Conservation (phyloP, 306 rosid genomes). For the Sicyos edulis region DNA sequence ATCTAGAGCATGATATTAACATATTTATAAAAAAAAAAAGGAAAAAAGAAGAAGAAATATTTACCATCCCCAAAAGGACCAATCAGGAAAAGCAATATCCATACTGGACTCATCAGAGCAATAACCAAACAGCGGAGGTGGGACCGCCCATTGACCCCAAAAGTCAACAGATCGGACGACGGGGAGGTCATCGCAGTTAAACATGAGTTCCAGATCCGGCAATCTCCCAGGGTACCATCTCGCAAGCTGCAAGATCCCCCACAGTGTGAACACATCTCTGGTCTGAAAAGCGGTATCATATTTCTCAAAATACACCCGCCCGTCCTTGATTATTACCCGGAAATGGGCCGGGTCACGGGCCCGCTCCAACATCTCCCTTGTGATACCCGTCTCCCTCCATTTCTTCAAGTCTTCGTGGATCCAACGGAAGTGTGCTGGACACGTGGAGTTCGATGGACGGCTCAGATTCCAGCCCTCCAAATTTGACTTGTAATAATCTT, state of each 20-base stretch:
- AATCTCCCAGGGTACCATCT: conserved; percentile 55
- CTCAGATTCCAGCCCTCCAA: neutral
- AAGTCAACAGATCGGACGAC: conserved; percentile 31
- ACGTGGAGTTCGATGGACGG: conserved; percentile 29
- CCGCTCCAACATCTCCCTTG: conserved; percentile 49
- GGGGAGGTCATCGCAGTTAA: conserved; percentile 69
- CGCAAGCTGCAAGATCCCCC: conserved; percentile 68
- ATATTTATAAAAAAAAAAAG: neutral
- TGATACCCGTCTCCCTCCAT: conserved; percentile 59
- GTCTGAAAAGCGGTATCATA: conserved; percentile 48
- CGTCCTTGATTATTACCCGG: conserved; percentile 47
- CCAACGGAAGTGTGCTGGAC: conserved; percentile 68
- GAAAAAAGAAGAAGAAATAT: neutral
- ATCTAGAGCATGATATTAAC: neutral
- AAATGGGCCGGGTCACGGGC: conserved; percentile 53
- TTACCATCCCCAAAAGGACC: conserved; percentile 99
- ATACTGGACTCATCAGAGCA: conserved; percentile 43
- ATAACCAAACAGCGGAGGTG: conserved; percentile 62
- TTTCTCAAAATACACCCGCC: conserved; percentile 54
- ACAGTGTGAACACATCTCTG: conserved; percentile 57
- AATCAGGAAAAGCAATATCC: conserved; percentile 84
- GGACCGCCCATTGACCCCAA: conserved; percentile 28
- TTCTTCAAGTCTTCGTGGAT: conserved; percentile 72
- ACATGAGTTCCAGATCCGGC: conserved; percentile 71
- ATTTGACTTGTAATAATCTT: conserved; percentile 27